phyloP scores from a whole-genome alignment of 148 eudicot species.

The Cornus florida region DNA sequence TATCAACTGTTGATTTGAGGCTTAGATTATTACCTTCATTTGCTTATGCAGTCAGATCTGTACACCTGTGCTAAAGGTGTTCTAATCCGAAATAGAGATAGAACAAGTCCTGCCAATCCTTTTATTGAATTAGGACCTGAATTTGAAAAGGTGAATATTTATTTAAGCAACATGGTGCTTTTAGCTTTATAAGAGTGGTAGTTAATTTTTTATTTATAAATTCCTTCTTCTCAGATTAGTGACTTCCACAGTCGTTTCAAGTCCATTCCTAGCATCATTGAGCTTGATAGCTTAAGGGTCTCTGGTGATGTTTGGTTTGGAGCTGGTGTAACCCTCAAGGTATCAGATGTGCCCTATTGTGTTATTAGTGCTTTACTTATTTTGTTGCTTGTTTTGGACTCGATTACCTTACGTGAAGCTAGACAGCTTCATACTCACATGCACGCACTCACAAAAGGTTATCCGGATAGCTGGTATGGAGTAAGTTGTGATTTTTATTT shows the following conservation, averaged over 20 bases:
- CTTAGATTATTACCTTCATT: not conserved
- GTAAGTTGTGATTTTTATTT: not conserved
- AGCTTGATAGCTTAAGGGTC: conserved; percentile 49
- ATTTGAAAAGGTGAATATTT: conserved; percentile 36
- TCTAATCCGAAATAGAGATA: conserved; percentile 36
- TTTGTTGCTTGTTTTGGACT: not conserved
- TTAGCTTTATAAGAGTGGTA: not conserved
- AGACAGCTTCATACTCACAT: not conserved
- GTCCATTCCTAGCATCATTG: conserved; percentile 51
- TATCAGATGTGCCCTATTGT: conserved; percentile 10
- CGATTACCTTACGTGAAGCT: not conserved
- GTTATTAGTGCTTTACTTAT: not conserved
- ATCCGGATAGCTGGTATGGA: not conserved
- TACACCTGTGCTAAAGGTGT: conserved; percentile 31
- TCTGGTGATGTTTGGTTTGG: conserved; percentile 69
- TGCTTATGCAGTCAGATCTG: conserved; percentile 50
- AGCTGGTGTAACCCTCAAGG: conserved; percentile 47
- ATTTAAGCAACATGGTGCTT: not conserved
- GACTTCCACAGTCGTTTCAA: conserved; percentile 45
- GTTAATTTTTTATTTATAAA: not conserved
- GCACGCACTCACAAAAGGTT: not conserved
- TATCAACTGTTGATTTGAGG: not conserved
- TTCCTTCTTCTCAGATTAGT: conserved; percentile 31
- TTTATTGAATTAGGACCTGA: conserved; percentile 48
- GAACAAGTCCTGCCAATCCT: conserved; percentile 39